These are phyloP conservation scores for Kazachstania kunashirensis DNA, from an alignment of 805 yeast genomes.

Conservation along the genomic window DNA sequence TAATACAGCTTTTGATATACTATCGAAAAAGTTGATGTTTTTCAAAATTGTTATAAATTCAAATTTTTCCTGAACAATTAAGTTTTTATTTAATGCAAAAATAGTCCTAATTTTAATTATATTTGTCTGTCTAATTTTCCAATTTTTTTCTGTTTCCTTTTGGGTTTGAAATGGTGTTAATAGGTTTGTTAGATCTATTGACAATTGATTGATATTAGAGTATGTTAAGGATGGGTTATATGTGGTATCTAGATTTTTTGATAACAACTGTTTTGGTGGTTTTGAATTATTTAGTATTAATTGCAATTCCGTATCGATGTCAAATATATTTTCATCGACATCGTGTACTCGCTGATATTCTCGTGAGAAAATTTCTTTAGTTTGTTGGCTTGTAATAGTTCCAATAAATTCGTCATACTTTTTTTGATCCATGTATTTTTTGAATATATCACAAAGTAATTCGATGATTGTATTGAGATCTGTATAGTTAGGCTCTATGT, in stretches of 20 bases:
- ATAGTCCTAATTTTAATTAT: conserved; percentile 46
- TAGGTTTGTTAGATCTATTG: conserved; percentile 22
- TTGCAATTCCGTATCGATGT: conserved; percentile 16
- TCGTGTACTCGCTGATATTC: not conserved
- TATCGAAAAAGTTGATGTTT: conserved; percentile 41
- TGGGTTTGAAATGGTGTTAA: conserved; percentile 42
- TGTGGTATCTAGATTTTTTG: not conserved
- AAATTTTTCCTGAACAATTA: conserved; percentile 30
- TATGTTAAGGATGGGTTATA: conserved; percentile 4
- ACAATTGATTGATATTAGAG: conserved; percentile 7
- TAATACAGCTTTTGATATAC: conserved; percentile 51
- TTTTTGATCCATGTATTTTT: conserved; percentile 2
- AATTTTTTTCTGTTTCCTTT: conserved; percentile 81
- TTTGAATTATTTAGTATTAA: conserved; percentile 12
- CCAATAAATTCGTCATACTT: conserved; percentile 4
- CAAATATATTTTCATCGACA: conserved; percentile 6
- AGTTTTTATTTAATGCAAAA: conserved; percentile 47
- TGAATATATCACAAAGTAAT: conserved; percentile 19
- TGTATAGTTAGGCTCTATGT: conserved; percentile 9
- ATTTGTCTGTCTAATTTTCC: conserved; percentile 62
- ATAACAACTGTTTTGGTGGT: conserved; percentile 9
- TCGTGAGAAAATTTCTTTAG: not conserved
- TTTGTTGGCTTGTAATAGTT: conserved; percentile 1
- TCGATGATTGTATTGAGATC: conserved; percentile 16
- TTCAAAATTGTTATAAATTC: conserved; percentile 29